Percentiles rank a stretch among this genome's conserved stretches.
Evolutionary conservation across 768 basidiomycete genomes (phyloP).

Genomic region (Leccinum obscurum): DNA sequence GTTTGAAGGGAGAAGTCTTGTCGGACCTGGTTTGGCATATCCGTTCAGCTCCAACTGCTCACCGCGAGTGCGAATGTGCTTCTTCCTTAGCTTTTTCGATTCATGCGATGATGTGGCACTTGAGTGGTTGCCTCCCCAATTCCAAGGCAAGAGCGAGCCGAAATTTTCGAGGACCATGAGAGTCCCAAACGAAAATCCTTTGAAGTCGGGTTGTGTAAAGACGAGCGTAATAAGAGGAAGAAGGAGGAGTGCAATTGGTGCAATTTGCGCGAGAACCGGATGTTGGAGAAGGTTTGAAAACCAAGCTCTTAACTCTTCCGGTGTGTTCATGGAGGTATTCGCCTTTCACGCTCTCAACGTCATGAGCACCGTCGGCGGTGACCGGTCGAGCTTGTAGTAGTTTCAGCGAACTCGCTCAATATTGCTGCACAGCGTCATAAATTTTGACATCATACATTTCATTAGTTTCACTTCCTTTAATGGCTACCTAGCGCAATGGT

Average conservation of each 20-base stretch:
- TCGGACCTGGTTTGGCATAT: constrained; percentile 32
- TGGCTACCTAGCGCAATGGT: constrained; percentile 90
- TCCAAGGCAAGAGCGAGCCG: constrained; percentile 60
- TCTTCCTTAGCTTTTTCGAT: constrained; percentile 50
- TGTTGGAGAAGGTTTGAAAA: constrained; percentile 38
- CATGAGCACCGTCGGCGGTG: constrained; percentile 26
- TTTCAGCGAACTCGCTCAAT: constrained; percentile 23
- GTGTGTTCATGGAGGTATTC: constrained; percentile 43
- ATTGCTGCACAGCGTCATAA: constrained; percentile 2
- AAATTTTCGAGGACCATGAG: constrained; percentile 61
- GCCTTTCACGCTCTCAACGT: constrained; percentile 29
- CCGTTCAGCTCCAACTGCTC: constrained; percentile 55
- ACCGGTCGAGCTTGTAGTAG: constrained; percentile 15
- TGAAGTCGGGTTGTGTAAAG: constrained; percentile 29
- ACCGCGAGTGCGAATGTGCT: constrained; percentile 49
- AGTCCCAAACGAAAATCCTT: constrained; percentile 30
- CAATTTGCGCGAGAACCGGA: constrained; percentile 53
- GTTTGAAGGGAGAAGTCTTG: neutral
- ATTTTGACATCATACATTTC: neutral
- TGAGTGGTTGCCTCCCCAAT: constrained; percentile 46
- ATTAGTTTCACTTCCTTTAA: neutral
- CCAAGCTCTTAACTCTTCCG: constrained; percentile 42
- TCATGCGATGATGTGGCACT: constrained; percentile 28
- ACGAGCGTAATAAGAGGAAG: constrained; percentile 38
- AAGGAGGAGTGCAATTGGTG: constrained; percentile 49